Percentiles rank a stretch among this genome's conserved stretches.
Conservation (phyloP, 192 early-diverging fungal genomes). For the Umbelopsis isabellina region DNA sequence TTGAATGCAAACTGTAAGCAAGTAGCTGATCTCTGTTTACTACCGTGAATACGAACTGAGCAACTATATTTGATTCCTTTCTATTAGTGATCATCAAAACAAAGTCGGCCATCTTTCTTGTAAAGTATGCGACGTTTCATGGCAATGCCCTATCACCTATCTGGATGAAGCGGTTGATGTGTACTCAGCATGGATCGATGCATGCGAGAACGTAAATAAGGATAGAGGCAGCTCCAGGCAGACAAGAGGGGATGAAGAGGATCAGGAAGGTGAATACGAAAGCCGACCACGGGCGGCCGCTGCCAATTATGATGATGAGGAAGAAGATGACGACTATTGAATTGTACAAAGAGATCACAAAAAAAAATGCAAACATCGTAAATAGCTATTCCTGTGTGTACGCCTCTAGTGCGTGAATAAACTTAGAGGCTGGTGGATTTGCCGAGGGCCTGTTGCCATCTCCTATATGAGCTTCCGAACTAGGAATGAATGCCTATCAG, state of each 20-base stretch:
- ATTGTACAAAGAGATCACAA: slow-evolving; percentile 2
- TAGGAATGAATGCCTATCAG: too few species aligned
- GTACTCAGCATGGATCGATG: slow-evolving; percentile 91
- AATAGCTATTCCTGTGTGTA: not conserved
- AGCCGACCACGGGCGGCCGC: slow-evolving; percentile 2
- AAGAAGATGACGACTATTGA: slow-evolving; percentile 13
- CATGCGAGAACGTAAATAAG: slow-evolving; percentile 64
- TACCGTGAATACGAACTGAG: not conserved
- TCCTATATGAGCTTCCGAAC: too few species aligned
- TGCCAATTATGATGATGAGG: slow-evolving; percentile 3
- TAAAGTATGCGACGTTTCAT: slow-evolving; percentile 75
- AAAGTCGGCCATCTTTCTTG: slow-evolving; percentile 80
- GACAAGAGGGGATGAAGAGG: slow-evolving; percentile 5
- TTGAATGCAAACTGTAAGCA: slow-evolving; percentile 75
- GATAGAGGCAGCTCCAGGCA: slow-evolving; percentile 18
- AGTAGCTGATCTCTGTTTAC: not conserved
- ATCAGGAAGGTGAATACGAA: slow-evolving; percentile 4
- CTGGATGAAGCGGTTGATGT: slow-evolving; percentile 86
- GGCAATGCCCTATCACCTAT: slow-evolving; percentile 70
- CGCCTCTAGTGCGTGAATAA: not conserved
- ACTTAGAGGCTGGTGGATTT: not conserved
- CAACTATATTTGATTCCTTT: not conserved
- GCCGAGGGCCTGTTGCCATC: too few species aligned
- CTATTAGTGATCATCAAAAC: slow-evolving; percentile 61
- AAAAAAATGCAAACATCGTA: not conserved